These are phyloP conservation scores for Ophiostoma perfectum DNA, from an alignment of 2,329 filamentous ascomycete genomes.

Conservation along the genomic window DNA sequence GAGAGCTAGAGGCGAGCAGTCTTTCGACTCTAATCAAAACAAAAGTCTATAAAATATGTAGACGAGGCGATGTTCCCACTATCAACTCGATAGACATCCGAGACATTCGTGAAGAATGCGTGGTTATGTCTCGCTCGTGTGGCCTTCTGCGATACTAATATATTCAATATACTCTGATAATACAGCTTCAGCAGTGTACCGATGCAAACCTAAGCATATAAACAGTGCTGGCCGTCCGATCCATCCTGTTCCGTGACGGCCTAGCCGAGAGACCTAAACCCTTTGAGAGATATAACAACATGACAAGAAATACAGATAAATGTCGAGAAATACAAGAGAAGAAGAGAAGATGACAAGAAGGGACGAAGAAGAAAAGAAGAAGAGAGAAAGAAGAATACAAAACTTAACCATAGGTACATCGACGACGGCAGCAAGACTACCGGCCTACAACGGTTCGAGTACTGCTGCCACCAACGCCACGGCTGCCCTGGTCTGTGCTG, in stretches of 20 bases:
- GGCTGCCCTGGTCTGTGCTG: conserved; percentile 17
- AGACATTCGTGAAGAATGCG: background rate
- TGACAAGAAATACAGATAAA: background rate
- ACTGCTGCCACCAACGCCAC: conserved; percentile 25
- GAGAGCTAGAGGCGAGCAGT: conserved; percentile 1
- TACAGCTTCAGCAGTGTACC: too few species aligned
- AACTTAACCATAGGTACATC: background rate
- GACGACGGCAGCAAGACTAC: background rate
- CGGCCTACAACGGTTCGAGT: conserved; percentile 23
- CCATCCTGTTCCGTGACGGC: background rate
- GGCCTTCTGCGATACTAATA: background rate
- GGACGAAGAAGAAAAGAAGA: background rate
- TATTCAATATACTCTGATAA: too few species aligned
- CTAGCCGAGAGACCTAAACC: background rate
- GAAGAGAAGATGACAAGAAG: background rate
- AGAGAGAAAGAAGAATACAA: background rate
- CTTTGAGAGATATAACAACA: background rate
- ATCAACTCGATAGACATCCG: background rate
- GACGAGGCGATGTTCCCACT: background rate
- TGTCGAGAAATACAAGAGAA: background rate
- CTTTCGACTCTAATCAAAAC: background rate
- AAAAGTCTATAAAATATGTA: background rate
- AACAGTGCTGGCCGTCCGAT: background rate
- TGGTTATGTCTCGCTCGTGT: background rate
- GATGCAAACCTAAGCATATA: too few species aligned